A percentile compares a stretch with the other conserved stretches of the same genome.
Evolutionary conservation across 768 basidiomycete genomes (phyloP).

Genomic region (Favolaschia claudopus): DNA sequence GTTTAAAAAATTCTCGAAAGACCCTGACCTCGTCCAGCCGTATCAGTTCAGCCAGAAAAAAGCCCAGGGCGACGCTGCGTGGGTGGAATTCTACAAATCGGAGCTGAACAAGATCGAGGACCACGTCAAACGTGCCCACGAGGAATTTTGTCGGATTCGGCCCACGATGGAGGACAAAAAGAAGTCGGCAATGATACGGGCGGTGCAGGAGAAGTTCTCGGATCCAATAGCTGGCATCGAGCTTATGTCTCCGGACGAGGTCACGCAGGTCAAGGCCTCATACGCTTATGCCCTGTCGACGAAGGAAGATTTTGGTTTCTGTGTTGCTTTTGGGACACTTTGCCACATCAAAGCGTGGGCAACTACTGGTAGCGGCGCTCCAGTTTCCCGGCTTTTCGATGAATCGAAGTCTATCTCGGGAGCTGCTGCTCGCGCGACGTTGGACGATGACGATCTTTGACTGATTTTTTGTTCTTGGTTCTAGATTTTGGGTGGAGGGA

Average conservation of each 20-base stretch:
- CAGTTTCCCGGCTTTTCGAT: constrained; percentile 46
- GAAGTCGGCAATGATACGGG: constrained; percentile 35
- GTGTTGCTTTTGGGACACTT: constrained; percentile 59
- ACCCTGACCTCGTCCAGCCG: constrained; percentile 47
- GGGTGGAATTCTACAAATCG: background rate
- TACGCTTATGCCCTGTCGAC: constrained; percentile 51
- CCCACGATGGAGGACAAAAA: constrained; percentile 20
- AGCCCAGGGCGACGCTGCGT: constrained; percentile 6
- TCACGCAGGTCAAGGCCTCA: constrained; percentile 63
- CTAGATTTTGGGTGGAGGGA: background rate
- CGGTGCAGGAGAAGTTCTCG: constrained; percentile 36
- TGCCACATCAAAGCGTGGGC: constrained; percentile 64
- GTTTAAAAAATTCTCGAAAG: constrained; percentile 27
- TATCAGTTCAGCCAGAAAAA: constrained; percentile 38
- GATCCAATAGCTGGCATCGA: constrained; percentile 34
- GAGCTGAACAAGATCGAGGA: constrained; percentile 50
- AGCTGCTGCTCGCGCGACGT: constrained; percentile 13
- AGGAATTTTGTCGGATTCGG: constrained; percentile 11
- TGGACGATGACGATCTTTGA: constrained; percentile 10
- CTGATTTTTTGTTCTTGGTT: background rate
- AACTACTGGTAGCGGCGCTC: constrained; percentile 41
- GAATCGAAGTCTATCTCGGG: constrained; percentile 43
- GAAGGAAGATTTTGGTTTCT: constrained; percentile 52
- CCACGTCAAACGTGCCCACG: constrained; percentile 43
- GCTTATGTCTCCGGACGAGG: constrained; percentile 29